Conservation (phyloP, 176 grass and related monocot genomes). For the Ensete glaucum region DNA sequence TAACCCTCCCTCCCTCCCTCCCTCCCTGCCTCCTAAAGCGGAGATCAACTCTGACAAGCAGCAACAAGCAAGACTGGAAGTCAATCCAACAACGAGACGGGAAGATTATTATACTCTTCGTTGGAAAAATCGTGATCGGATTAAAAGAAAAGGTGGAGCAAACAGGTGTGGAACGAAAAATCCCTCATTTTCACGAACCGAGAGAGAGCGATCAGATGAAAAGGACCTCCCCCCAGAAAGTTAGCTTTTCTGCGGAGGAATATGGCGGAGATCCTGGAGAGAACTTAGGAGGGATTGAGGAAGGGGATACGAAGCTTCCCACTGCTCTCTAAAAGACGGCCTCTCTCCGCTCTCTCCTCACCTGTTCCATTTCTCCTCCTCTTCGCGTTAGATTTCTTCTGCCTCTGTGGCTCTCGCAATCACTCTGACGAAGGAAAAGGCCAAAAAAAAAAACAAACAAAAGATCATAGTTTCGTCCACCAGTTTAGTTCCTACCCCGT, state of each 20-base stretch:
- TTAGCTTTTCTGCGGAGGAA: not conserved
- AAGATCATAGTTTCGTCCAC: not conserved
- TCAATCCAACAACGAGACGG: not conserved
- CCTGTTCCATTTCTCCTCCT: not conserved
- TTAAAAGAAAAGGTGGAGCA: not conserved
- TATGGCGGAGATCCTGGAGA: too few species aligned
- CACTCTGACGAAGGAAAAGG: not conserved
- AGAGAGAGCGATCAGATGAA: not conserved
- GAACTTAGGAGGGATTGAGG: not conserved
- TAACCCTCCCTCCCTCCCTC: not conserved
- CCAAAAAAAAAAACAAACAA: not conserved
- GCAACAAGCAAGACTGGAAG: not conserved
- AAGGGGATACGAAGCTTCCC: not conserved
- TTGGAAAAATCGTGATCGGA: not conserved
- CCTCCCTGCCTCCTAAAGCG: not conserved
- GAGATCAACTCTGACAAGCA: not conserved
- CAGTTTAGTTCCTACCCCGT: too few species aligned
- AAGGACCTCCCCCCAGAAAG: not conserved
- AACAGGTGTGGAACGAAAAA: not conserved
- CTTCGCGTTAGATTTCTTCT: not conserved
- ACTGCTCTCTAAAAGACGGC: not conserved
- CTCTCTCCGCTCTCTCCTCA: not conserved
- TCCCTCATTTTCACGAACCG: not conserved
- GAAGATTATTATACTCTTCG: not conserved
- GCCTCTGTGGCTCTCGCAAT: not conserved